Evolutionary conservation across 129 eudicot genomes (phyloP).

Genomic region (Helianthus tuberosus): DNA sequence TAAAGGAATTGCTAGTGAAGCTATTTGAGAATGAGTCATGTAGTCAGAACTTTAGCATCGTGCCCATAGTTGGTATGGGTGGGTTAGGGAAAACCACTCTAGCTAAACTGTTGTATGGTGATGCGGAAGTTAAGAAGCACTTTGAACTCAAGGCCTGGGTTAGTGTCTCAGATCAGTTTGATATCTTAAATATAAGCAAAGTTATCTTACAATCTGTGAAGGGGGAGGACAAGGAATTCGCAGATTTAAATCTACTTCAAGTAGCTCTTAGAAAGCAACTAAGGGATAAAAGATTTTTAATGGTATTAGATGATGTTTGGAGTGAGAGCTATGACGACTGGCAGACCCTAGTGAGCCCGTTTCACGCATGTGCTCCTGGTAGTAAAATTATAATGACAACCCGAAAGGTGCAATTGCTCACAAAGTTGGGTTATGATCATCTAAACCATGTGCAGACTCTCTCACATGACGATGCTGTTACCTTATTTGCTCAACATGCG

Average conservation of each 20-base stretch:
- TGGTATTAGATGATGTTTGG: conserved; percentile 14
- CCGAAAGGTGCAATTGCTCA: neutral
- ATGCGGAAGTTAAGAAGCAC: neutral
- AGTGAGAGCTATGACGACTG: neutral
- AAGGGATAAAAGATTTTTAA: neutral
- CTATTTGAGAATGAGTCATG: neutral
- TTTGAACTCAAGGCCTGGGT: neutral
- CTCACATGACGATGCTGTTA: neutral
- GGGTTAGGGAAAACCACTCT: conserved; percentile 7
- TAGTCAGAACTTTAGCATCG: neutral
- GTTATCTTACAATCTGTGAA: neutral
- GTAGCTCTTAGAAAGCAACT: neutral
- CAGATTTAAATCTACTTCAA: neutral
- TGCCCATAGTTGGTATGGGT: conserved; percentile 10
- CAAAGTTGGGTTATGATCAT: neutral
- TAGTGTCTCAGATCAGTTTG: conserved; percentile 12
- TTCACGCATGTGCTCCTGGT: neutral
- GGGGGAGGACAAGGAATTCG: neutral
- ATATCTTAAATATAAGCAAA: neutral
- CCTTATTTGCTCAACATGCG: conserved; percentile 1
- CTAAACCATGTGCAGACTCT: neutral
- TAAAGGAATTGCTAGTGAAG: neutral
- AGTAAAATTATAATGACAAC: conserved; percentile 7
- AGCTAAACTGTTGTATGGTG: neutral
- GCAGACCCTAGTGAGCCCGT: neutral